Evolutionary conservation across 2,329 filamentous ascomycete genomes (phyloP), one percentile per base, ranked within the genome.

Genomic region (Penicillium sp.): DNA sequence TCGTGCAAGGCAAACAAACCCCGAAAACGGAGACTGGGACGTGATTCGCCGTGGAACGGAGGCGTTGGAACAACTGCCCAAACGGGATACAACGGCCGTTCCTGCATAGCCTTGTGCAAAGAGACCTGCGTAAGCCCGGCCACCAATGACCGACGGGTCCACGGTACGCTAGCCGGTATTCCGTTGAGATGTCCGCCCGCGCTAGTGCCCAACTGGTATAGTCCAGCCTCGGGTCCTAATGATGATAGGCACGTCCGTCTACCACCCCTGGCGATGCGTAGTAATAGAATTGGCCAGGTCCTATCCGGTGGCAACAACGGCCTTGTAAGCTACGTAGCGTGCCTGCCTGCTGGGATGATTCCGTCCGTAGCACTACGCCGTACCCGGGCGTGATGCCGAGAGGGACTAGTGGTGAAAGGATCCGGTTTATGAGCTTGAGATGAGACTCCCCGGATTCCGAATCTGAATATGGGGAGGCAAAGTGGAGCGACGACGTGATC

Each of bases 41-140:
- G 20, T 4, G 20, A 22, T 22, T 22, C 20, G 20, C 4, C 20
- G 20, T 22, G 20, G 20, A 22, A 22, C 20, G 20, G 20, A 22
- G 20, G 20, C 20, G 20, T 2, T 22, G 20, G 20, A 4, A 22
- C 27, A 40, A 18, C 36, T 40, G 7, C 28, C 38, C 28, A 18
- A 43, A 40, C 35, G 7, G 24, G 46, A 31, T 14, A 38, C 31
- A 9, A 24, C 16, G n/a, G 30, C 46, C 46, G 40, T 49, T 49
- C 40, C 46, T 49, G 46, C 46, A 49, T 44, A 20, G 27, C 41
- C 27, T 8, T 44, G 41, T 27, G 16, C 27, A 30, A 13, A 7
- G 22, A 27, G 11, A n/a, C 13, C n/a, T 43, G 41, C 41, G 41
- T 22, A 28, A 44, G 41, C 27, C 22, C 13, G 16, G 39, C 39